Percentiles rank a stretch among this genome's conserved stretches.
These are phyloP conservation scores for Schizonepeta tenuifolia DNA, from an alignment of 257 asterid species.

Conservation along the genomic window DNA sequence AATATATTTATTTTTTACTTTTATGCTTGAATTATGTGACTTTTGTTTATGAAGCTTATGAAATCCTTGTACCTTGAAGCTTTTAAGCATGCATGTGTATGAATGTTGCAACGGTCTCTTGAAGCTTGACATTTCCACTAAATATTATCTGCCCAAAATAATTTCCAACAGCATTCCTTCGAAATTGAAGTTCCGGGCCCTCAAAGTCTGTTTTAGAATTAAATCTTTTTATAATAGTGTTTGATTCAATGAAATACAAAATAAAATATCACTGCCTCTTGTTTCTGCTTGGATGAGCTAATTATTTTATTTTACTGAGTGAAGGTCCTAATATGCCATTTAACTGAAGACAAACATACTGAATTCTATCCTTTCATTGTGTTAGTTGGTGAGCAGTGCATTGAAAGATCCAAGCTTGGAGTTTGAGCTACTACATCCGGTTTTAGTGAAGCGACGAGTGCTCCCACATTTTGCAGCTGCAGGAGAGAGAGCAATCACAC, in stretches of 20 bases:
- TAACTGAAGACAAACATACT: not conserved
- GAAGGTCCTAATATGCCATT: not conserved
- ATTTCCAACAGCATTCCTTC: not conserved
- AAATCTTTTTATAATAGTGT: not conserved
- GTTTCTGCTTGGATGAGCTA: too few relatives aligned
- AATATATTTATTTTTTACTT: not conserved
- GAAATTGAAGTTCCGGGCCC: not conserved
- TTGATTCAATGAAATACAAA: not conserved
- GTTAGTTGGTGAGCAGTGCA: conserved; percentile 82
- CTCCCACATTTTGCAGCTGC: conserved; percentile 69
- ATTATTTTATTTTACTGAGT: too few relatives aligned
- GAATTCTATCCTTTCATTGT: not conserved
- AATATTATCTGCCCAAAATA: not conserved
- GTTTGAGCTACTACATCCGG: conserved; percentile 79
- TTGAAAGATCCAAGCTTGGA: conserved; percentile 81
- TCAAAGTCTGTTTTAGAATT: not conserved
- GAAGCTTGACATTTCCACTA: not conserved
- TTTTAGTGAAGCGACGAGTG: conserved; percentile 62
- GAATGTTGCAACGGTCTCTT: not conserved
- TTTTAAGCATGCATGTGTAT: not conserved
- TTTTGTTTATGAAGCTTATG: not conserved
- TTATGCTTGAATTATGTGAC: not conserved
- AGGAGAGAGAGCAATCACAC: conserved; percentile 55
- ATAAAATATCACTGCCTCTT: not conserved
- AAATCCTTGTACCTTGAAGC: not conserved